These are phyloP conservation scores for Aegilops longissima DNA, from an alignment of 176 grass and related monocot genomes.

Conservation along the genomic window DNA sequence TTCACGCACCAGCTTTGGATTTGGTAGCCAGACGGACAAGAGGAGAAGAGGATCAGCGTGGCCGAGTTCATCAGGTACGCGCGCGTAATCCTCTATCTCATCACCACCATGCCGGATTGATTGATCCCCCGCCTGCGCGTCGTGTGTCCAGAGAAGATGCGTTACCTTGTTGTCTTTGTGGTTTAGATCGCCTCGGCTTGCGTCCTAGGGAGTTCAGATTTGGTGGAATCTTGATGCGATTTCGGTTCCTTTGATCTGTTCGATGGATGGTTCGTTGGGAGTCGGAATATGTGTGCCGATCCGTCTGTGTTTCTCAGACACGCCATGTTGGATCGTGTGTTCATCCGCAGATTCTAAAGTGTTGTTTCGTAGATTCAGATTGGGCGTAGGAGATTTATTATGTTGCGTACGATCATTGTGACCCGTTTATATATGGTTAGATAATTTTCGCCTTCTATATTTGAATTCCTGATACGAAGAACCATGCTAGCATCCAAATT, in stretches of 20 bases:
- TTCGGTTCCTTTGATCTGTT: background rate
- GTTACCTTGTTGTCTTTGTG: background rate
- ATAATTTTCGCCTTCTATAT: background rate
- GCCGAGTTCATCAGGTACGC: constrained; percentile 25
- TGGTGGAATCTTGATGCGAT: background rate
- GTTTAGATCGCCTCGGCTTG: background rate
- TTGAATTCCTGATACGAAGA: background rate
- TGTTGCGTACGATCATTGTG: no score
- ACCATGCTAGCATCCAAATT: background rate
- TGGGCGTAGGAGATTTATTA: background rate
- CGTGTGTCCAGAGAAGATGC: background rate
- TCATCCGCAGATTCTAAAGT: background rate
- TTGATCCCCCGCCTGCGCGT: background rate
- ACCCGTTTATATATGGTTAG: background rate
- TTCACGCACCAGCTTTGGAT: background rate
- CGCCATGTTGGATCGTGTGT: background rate
- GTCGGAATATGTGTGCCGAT: background rate
- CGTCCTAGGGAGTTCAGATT: background rate
- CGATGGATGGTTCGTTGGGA: no score
- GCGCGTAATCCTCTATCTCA: background rate
- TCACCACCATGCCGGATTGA: background rate
- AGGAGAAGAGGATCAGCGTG: background rate
- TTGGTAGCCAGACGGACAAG: background rate
- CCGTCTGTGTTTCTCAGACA: background rate
- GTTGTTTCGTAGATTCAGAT: background rate